Base-by-base conservation (phyloP, 1,284 basidiomycete genomes). In the Tranzscheliella williamsii region DNA sequence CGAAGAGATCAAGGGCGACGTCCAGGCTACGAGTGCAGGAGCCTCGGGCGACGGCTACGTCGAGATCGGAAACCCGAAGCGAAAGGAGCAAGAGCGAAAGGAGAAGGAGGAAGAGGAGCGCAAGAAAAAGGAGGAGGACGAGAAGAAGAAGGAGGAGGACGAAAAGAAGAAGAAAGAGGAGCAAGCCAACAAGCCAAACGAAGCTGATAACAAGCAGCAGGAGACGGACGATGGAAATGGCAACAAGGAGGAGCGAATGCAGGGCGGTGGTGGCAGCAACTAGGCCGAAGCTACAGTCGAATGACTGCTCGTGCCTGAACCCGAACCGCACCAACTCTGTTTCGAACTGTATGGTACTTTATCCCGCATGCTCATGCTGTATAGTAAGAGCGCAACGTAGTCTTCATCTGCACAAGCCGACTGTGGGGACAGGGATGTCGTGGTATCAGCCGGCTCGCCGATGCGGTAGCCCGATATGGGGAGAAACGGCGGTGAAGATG, bases 11-110 rank as follows among this genome's bases (percentile, higher is more conserved):
- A 24, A 49, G 6, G 63, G 67, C 9, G 70, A 73, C 38, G 69
- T 73, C 1, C 50, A 72, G 44, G 66, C 68, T 1, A 55, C 56
- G n/a, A 51, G 51, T 23, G 29, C 52, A 4, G 62, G 53, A 16
- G 66, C 56, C 3, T 51, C 50, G 9, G 70, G 61, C 18, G 70
- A 72, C 20, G 41, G 56, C 38, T 73, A 62, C 33, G 69, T 73
- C 20, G 47, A 44, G 21, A 44, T 73, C 13, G 45, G 52, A 26
- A 73, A 73, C 45, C 47, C 56, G 2, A 67, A 66, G 58, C 39
- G 63, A 24, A 54, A 67, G 43, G 58, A 66, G 27, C 51, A 62
- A 35, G 53, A 62, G 60, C 33, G 20, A 18, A 41, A 45, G 42
- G 37, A 52, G 26, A 5, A 38, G 20, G 45, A 46, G 38, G 35